Conservation (phyloP, 2,329 filamentous ascomycete genomes). For the Podosphaera xanthii region DNA sequence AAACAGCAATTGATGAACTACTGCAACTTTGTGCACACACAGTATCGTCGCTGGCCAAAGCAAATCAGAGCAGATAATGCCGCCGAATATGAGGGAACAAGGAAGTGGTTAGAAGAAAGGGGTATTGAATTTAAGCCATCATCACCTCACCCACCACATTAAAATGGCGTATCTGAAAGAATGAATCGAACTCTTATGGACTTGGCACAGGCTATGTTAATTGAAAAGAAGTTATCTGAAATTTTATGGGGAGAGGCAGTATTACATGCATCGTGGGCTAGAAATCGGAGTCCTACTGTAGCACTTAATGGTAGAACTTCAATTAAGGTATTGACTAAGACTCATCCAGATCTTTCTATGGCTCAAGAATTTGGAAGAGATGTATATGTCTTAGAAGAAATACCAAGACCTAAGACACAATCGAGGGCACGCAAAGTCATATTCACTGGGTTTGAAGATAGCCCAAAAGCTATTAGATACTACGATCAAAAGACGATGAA, state of each 20-base stretch:
- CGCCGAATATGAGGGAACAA: too few relatives aligned
- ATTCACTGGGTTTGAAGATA: not conserved
- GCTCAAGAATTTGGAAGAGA: conserved; percentile 1
- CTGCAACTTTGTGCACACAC: too few relatives aligned
- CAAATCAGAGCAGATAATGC: too few relatives aligned
- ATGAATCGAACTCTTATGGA: not conserved
- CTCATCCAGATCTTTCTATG: not conserved
- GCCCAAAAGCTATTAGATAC: not conserved
- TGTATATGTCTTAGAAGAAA: not conserved
- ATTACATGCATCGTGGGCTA: not conserved
- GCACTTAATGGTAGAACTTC: not conserved
- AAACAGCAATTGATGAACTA: too few relatives aligned
- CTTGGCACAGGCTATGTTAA: not conserved
- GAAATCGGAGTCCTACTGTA: not conserved
- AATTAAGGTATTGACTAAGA: not conserved
- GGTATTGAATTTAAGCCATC: too few relatives aligned
- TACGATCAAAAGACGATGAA: not conserved
- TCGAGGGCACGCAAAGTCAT: not conserved
- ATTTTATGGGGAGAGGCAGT: not conserved
- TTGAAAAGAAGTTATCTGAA: not conserved
- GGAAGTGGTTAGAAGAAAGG: too few relatives aligned
- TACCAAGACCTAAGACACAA: not conserved
- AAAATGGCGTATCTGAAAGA: not conserved
- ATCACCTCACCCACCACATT: not conserved
- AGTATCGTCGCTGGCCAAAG: too few relatives aligned